Base-by-base conservation (phyloP, 2,329 filamentous ascomycete genomes). In the Polychaeton citri region DNA sequence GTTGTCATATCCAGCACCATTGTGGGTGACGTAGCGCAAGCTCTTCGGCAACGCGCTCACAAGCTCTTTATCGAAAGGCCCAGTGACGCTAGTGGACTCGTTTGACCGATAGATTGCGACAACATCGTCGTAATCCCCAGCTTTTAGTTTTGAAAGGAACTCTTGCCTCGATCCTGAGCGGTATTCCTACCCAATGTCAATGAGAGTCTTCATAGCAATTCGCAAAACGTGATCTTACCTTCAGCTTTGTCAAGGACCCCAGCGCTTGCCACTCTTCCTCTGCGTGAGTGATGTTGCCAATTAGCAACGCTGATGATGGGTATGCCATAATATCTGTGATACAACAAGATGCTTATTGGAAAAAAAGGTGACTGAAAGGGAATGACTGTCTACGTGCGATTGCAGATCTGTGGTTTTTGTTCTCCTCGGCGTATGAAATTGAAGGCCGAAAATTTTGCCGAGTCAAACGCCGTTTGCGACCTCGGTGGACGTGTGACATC, bases 91-190 rank as follows among this genome's bases (percentile, higher is more conserved):
- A 19, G 65, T 71, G 6, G 69, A 74, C 24, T 63, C 58, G 48
- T 76, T 76, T 33, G 70, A 74, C 37, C 72, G 67, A 52, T 74
- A 76, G 33, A 76, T 64, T 1, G 59, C 72, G 19, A 69, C 61
- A 1, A 75, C 65, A 43, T 68, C 66, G 36, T 74, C 62, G 42
- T 69, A 75, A 31, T 66, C 55, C 26, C 70, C 71, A n/a, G 60
- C 57, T 42, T 65, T 66, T 53, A 68, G 68, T 37, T 68, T 69
- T 33, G 62, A 58, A 19, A 76, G 54, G 51, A 76, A 76, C 19
- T 74, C 66, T 30, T 68, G 61, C 19, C 71, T 60, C 10, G 63
- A 66, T 36, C 72, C 72, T 15, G 52, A 51, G 21, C 63, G 61
- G 49, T 72, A 75, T 55, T 74, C 69, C 63, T 71, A 43, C 4